Percentiles rank a stretch among this genome's conserved stretches.
phyloP scores from a whole-genome alignment of 805 yeast species.

The Saccharomycopsis fodiens region DNA sequence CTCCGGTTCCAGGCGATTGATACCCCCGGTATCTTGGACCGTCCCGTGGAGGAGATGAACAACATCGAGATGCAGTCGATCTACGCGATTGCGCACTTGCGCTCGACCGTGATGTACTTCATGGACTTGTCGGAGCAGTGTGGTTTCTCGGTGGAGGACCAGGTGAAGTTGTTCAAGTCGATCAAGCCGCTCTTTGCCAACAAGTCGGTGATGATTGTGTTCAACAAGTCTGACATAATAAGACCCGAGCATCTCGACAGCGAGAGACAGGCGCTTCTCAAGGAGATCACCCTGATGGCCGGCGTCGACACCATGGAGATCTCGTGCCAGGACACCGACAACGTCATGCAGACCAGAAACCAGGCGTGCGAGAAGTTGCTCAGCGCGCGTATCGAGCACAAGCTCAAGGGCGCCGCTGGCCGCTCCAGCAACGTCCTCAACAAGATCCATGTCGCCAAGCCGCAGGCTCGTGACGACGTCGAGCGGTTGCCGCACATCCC shows the following conservation, averaged over 20 bases:
- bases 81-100: slow-evolving; percentile 95
- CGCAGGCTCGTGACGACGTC: slow-evolving; percentile 80
- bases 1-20: slow-evolving; percentile 97
- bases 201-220: slow-evolving; percentile 90
- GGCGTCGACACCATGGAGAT: slow-evolving; percentile 91
- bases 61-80: slow-evolving; percentile 99
- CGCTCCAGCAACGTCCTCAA: slow-evolving; percentile 83
- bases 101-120: slow-evolving; percentile 93
- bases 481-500: slow-evolving; percentile 79
- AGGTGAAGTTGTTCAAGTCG: slow-evolving; percentile 92
- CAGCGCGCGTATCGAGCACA: slow-evolving; percentile 93
- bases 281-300: slow-evolving; percentile 54
- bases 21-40: slow-evolving; percentile 97
- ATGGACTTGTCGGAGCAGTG: slow-evolving; percentile 99
- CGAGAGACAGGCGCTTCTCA: slow-evolving; percentile 64
- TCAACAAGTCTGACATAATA: slow-evolving; percentile 91
- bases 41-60: slow-evolving; percentile 99
- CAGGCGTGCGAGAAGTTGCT: slow-evolving; percentile 95
- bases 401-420: slow-evolving; percentile 77
- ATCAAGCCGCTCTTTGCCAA: slow-evolving; percentile 96
- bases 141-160: slow-evolving; percentile 96
- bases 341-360: slow-evolving; percentile 92
- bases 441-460: slow-evolving; percentile 91
- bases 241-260: slow-evolving; percentile 74
- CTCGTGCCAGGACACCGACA: slow-evolving; percentile 91